phyloP scores from a whole-genome alignment of 2,329 filamentous ascomycete genomes.

The Pseudomassariella vexata region DNA sequence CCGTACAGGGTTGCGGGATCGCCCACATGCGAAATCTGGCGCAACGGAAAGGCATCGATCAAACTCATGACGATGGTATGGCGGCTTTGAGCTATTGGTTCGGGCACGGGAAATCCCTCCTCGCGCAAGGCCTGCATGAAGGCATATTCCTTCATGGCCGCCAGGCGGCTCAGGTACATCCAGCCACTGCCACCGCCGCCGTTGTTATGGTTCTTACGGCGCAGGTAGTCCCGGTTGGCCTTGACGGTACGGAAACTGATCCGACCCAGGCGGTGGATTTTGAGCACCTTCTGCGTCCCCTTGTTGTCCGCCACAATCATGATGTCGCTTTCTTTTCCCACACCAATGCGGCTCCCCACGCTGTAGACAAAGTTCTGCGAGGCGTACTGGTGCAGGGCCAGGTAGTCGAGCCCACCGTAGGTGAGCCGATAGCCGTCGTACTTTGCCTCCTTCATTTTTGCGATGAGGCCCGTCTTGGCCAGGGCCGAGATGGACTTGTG shows the following conservation, averaged over 20 bases:
- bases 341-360: conserved; percentile 88
- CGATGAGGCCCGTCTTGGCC: conserved; percentile 88
- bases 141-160: conserved; percentile 88
- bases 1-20: conserved; percentile 82
- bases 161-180: conserved; percentile 96
- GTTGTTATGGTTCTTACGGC: conserved; percentile 52
- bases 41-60: conserved; percentile 84
- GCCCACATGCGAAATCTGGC: conserved; percentile 79
- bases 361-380: conserved; percentile 78
- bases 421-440: conserved; percentile 97
- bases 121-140: conserved; percentile 85
- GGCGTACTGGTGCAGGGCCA: conserved; percentile 87
- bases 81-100: conserved; percentile 80
- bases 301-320: conserved; percentile 81
- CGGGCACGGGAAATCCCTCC: conserved; percentile 84
- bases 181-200: conserved; percentile 66
- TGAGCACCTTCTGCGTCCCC: conserved; percentile 76
- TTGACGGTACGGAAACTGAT: conserved; percentile 97
- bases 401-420: conserved; percentile 94
- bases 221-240: conserved; percentile 90
- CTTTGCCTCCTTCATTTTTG: conserved; percentile 87
- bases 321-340: conserved; percentile 97
- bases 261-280: conserved; percentile 91
- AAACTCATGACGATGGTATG: conserved; percentile 97
- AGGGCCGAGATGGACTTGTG: conserved; percentile 84